A percentile compares a stretch with the other conserved stretches of the same genome.
These are phyloP conservation scores for Starmera stellimalicola DNA, from an alignment of 1,139 yeast species.

Conservation along the genomic window DNA sequence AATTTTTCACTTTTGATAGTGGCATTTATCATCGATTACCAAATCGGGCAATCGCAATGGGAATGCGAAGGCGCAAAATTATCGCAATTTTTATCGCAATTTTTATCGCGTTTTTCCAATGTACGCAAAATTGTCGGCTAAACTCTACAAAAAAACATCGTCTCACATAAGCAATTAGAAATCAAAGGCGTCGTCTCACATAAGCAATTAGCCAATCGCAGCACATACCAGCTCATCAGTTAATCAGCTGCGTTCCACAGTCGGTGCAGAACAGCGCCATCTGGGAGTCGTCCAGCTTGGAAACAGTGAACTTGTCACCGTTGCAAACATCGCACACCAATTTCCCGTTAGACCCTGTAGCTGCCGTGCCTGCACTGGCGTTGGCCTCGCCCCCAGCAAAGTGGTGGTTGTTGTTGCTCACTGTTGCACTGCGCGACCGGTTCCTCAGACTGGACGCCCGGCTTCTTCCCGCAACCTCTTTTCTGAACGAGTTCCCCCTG, in stretches of 20 bases:
- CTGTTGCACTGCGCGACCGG: conserved; percentile 16
- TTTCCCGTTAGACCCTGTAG: conserved; percentile 7
- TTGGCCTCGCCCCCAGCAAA: conserved; percentile 3
- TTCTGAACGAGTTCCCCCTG: conserved; percentile 11
- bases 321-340: conserved; percentile 27
- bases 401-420: conserved; percentile 9
- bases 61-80: no score
- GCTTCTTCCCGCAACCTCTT: not conserved
- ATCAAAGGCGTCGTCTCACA: no score
- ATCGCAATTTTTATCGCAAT: no score
- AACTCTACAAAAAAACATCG: no score
- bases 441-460: not conserved
- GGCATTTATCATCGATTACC: no score
- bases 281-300: conserved; percentile 9
- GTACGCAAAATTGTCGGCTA: no score
- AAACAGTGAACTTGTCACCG: conserved; percentile 23
- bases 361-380: not conserved
- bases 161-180: no score
- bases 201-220: no score
- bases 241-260: conserved; percentile 25
- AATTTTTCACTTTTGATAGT: no score
- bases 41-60: no score
- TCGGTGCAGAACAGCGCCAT: conserved; percentile 20
- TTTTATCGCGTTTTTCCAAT: no score
- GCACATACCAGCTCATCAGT: no score